These are phyloP conservation scores for Penicillium concentricum DNA, from an alignment of 2,329 filamentous ascomycete genomes.

Conservation along the genomic window DNA sequence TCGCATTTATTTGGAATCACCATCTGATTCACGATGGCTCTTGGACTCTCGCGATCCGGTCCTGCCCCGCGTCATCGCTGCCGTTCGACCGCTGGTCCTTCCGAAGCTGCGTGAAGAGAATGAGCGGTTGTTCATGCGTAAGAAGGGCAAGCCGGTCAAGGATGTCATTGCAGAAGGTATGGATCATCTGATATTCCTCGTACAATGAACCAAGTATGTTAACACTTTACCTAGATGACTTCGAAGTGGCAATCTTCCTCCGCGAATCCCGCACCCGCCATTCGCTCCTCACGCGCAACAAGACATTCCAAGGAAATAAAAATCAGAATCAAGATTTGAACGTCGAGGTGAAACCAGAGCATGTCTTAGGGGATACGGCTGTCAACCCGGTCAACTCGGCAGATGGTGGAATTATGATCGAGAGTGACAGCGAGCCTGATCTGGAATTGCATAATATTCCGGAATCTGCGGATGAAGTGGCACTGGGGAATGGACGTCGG, in stretches of 20 bases:
- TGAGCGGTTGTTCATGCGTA: slow-evolving; percentile 59
- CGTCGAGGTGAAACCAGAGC: slow-evolving; percentile 22
- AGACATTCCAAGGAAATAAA: slow-evolving; percentile 63
- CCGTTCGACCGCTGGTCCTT: slow-evolving; percentile 79
- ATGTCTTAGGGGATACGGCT: slow-evolving; percentile 12
- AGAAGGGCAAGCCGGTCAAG: slow-evolving; percentile 79
- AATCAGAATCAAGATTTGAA: background rate
- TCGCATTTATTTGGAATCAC: slow-evolving; percentile 92
- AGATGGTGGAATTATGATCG: slow-evolving; percentile 53
- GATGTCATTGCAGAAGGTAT: slow-evolving; percentile 82
- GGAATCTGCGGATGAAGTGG: slow-evolving; percentile 40
- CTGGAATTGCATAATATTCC: slow-evolving; percentile 58
- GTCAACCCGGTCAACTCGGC: slow-evolving; percentile 13
- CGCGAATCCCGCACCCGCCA: slow-evolving; percentile 83
- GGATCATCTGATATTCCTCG: background rate
- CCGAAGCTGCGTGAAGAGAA: slow-evolving; percentile 90
- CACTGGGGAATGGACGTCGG: background rate
- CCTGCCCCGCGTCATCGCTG: slow-evolving; percentile 78
- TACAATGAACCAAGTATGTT: slow-evolving; percentile 72
- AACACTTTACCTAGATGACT: slow-evolving; percentile 89
- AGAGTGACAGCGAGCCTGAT: slow-evolving; percentile 57
- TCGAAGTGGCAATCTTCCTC: slow-evolving; percentile 91
- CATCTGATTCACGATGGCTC: slow-evolving; percentile 77
- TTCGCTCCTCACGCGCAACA: slow-evolving; percentile 81
- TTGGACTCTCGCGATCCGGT: slow-evolving; percentile 74